These are phyloP conservation scores for Lachancea sp. DNA, from an alignment of 805 yeast genomes.

Conservation along the genomic window DNA sequence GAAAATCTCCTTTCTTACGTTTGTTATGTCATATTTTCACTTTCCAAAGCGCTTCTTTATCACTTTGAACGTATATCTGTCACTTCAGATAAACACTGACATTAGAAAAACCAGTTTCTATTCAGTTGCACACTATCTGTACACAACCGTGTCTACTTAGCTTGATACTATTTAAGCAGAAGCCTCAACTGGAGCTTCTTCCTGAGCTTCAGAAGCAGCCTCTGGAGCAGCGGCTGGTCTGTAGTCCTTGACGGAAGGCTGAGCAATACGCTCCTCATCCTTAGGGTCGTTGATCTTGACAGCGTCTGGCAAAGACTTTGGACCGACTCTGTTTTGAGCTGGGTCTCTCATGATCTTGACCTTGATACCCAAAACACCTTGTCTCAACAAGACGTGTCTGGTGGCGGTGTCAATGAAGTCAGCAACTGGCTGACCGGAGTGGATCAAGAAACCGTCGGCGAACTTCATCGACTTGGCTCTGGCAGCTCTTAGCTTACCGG, in stretches of 20 bases:
- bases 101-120: not conserved
- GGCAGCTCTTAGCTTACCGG: conserved; percentile 99
- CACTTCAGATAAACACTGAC: no score
- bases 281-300: conserved; percentile 90
- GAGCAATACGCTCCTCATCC: conserved; percentile 78
- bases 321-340: conserved; percentile 76
- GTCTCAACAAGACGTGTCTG: conserved; percentile 99
- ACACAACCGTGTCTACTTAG: not conserved
- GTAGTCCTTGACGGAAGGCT: conserved; percentile 80
- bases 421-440: conserved; percentile 99
- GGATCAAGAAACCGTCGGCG: conserved; percentile 99
- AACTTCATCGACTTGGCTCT: conserved; percentile 99
- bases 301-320: conserved; percentile 91
- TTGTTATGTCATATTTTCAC: no score
- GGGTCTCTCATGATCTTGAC: conserved; percentile 99
- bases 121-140: not conserved
- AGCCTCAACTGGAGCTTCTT: conserved; percentile 13
- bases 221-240: conserved; percentile 34
- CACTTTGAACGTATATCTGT: no score
- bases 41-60: no score
- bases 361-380: conserved; percentile 99
- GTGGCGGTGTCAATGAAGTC: conserved; percentile 98
- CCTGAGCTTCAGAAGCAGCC: conserved; percentile 13
- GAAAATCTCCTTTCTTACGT: no score
- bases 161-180: conserved; percentile 17